These are phyloP conservation scores for Asterella californica DNA, from an alignment of 225 moss, liverwort and hornwort genomes.

Conservation along the genomic window DNA sequence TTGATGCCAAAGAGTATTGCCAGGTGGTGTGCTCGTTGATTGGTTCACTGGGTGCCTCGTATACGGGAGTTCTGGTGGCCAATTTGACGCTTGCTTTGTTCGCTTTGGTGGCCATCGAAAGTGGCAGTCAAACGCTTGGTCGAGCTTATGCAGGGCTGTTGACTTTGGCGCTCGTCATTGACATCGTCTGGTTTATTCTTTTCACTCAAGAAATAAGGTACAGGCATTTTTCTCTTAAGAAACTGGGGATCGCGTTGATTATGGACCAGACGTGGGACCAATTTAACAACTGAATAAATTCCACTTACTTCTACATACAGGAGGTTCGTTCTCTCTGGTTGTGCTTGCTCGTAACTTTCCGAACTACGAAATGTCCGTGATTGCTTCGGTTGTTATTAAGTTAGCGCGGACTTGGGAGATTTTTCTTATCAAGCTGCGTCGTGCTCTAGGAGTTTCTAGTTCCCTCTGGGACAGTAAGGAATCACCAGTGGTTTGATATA, in stretches of 20 bases:
- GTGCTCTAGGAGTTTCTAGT: too few relatives aligned
- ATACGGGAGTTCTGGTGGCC: slow-evolving; percentile 75
- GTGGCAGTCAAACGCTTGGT: slow-evolving; percentile 81
- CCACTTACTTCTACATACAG: not conserved
- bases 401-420: too few relatives aligned
- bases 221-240: not conserved
- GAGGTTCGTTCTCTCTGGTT: too few relatives aligned
- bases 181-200: slow-evolving; percentile 83
- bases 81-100: slow-evolving; percentile 94
- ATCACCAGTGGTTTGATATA: too few relatives aligned
- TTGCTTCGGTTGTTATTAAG: not conserved
- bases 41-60: slow-evolving; percentile 80
- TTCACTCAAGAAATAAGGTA: slow-evolving; percentile 80
- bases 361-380: not conserved
- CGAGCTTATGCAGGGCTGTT: slow-evolving; percentile 79
- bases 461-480: too few relatives aligned
- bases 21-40: slow-evolving; percentile 84
- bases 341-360: not conserved
- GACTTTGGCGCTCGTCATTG: slow-evolving; percentile 66
- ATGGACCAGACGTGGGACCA: not conserved
- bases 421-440: too few relatives aligned
- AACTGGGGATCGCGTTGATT: not conserved
- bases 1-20: not conserved
- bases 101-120: slow-evolving; percentile 94
- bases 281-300: not conserved